These are phyloP conservation scores for Phytophthora brassicae DNA, from an alignment of 352 stramenopile genomes.

Conservation along the genomic window DNA sequence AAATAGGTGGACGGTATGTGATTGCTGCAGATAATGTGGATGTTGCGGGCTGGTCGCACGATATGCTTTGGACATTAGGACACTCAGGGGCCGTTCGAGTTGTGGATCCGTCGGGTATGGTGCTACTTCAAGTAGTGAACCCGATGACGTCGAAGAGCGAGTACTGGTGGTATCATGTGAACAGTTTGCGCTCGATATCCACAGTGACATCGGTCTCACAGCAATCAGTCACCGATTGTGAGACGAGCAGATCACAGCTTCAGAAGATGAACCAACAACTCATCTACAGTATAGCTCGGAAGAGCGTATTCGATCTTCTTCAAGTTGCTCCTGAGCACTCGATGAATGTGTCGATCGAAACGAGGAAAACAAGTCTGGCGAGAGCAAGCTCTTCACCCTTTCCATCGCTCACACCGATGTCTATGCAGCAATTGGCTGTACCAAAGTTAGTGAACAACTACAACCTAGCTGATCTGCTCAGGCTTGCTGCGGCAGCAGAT, in stretches of 20 bases:
- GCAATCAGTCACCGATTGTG: constrained; percentile 47
- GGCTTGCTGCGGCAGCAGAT: constrained; percentile 53
- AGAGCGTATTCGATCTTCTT: constrained; percentile 64
- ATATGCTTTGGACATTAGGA: constrained; percentile 72
- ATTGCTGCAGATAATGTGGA: constrained; percentile 42
- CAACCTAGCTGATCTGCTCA: constrained; percentile 53
- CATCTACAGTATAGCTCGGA: constrained; percentile 60
- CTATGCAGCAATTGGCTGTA: constrained; percentile 10
- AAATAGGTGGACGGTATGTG: constrained; percentile 60
- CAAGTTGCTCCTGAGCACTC: constrained; percentile 58
- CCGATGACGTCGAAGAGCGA: constrained; percentile 47
- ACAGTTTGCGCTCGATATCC: constrained; percentile 37
- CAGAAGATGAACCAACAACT: constrained; percentile 45
- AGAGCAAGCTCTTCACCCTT: constrained; percentile 34
- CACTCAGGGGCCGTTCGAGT: constrained; percentile 54
- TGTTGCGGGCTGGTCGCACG: constrained; percentile 38
- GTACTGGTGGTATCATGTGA: constrained; percentile 75
- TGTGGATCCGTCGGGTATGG: constrained; percentile 54
- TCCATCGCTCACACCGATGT: constrained; percentile 5
- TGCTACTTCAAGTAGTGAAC: constrained; percentile 68
- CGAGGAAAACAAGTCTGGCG: constrained; percentile 24
- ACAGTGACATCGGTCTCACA: constrained; percentile 30
- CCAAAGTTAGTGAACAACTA: constrained; percentile 40
- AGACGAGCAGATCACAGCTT: constrained; percentile 34
- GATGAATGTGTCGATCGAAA: constrained; percentile 53